Evolutionary conservation across 495 filamentous ascomycete species (phyloP), one percentile per base, ranked within the genome.

Genomic region (Bacidia gigantensis): DNA sequence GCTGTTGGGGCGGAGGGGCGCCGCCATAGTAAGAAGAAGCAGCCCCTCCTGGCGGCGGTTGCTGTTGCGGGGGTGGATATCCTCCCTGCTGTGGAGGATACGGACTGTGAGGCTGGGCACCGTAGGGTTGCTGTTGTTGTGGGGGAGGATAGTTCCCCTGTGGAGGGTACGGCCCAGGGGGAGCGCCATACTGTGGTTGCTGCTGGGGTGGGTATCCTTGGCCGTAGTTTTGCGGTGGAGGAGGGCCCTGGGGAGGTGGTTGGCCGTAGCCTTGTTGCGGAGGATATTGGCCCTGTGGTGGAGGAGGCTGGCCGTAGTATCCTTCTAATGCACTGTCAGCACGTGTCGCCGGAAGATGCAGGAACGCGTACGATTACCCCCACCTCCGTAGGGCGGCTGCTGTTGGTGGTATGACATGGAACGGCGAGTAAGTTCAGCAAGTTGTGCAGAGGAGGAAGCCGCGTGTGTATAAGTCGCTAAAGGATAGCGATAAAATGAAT

Each of bases 131-230:
- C 51, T 62, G 66, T 48, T 64, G 63, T 46, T 64, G 63, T 7
- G 59, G 57, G 12, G 58, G 60, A 44, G 63, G 67, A 50, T 64
- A 64, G 45, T 66, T 17, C 5, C 41, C 65, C 17, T 56, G 63
- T 20, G 64, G 62, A 39, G 64, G 65, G 45, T 61, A 58, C 38
- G 62, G 58, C 22, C 66, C 69, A 29, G 64, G 62, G 51, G 69
- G 66, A 11, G 63, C 62, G 23, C 60, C 64, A 52, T 71, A 68
- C 32, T 57, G 59, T 44, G 59, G 61, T 46, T 63, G 62, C 45
- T 63, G 55, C 11, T 53, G 64, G 26, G 65, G 66, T 41, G 58
- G 58, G 39, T 61, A 53, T 5, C 45, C 41, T 35, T 60, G 50
- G 29, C 29, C 29, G 29, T 35, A 35, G 42, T 52, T 49, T 23